Evolutionary conservation across 495 filamentous ascomycete genomes (phyloP).

Genomic region (Podospora pseudocomata): DNA sequence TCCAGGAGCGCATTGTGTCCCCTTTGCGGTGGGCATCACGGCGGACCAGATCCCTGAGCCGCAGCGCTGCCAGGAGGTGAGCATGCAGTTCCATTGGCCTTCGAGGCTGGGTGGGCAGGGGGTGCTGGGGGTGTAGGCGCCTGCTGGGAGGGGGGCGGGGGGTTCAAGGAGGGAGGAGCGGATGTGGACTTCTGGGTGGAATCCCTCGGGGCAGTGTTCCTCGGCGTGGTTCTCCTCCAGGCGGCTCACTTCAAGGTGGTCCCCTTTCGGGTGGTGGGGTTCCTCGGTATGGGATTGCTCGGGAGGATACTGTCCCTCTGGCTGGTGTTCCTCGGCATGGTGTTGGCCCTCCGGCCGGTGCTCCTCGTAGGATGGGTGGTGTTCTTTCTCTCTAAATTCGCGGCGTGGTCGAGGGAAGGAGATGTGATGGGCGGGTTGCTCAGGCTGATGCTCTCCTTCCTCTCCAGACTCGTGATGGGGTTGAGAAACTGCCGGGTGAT

Average conservation of each 20-base stretch:
- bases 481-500: neutral
- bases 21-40: neutral
- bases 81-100: slow-evolving; percentile 42
- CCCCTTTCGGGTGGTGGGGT: too few relatives aligned
- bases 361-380: neutral
- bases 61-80: slow-evolving; percentile 38
- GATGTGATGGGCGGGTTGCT: neutral
- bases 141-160: neutral
- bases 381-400: neutral
- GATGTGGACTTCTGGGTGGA: neutral
- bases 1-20: neutral
- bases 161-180: neutral
- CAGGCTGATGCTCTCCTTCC: neutral
- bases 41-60: slow-evolving; percentile 32
- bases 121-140: slow-evolving; percentile 12
- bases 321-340: neutral
- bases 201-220: too few relatives aligned
- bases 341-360: neutral
- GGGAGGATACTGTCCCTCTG: too few relatives aligned
- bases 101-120: slow-evolving; percentile 28
- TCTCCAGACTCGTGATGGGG: neutral
- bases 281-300: too few relatives aligned
- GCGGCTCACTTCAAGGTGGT: too few relatives aligned
- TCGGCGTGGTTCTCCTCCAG: too few relatives aligned
- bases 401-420: neutral